phyloP scores from a whole-genome alignment of 192 early-diverging fungal genomes.

The Entomortierella parvispora region DNA sequence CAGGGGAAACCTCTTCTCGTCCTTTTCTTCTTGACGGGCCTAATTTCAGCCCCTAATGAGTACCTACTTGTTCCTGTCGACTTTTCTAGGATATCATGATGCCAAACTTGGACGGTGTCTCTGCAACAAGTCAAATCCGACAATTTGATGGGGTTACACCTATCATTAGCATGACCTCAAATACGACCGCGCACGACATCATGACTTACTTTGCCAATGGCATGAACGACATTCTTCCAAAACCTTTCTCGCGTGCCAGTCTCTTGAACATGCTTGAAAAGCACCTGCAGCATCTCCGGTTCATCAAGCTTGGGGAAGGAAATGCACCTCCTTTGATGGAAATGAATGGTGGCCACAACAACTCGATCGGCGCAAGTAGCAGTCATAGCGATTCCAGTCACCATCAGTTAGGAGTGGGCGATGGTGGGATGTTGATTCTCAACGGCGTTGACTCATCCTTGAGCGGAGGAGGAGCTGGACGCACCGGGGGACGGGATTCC shows the following conservation, averaged over 20 bases:
- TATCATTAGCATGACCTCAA: slow-evolving; percentile 79
- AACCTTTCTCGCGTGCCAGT: slow-evolving; percentile 66
- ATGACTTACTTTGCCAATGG: slow-evolving; percentile 71
- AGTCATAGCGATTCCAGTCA: background rate
- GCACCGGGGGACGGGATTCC: background rate
- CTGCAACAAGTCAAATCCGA: slow-evolving; percentile 73
- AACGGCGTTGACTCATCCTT: slow-evolving; percentile 19
- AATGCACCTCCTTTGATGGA: slow-evolving; percentile 9
- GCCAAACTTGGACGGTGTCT: slow-evolving; percentile 76
- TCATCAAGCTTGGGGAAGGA: slow-evolving; percentile 25
- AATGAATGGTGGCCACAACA: background rate
- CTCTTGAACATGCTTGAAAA: slow-evolving; percentile 64
- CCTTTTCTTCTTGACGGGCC: too few relatives aligned
- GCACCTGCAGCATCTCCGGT: slow-evolving; percentile 59
- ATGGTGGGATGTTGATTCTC: slow-evolving; percentile 36
- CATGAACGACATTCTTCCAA: slow-evolving; percentile 78
- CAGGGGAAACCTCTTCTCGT: background rate
- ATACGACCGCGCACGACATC: slow-evolving; percentile 67
- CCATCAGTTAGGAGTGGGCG: slow-evolving; percentile 16
- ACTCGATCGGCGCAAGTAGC: too few relatives aligned
- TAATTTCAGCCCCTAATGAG: too few relatives aligned
- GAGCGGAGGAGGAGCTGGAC: slow-evolving; percentile 1
- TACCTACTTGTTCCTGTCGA: too few relatives aligned
- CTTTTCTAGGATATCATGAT: slow-evolving; percentile 72
- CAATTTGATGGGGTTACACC: slow-evolving; percentile 73